Evolutionary conservation across 2,329 filamentous ascomycete genomes (phyloP).

Genomic region (Exophiala xenobiotica): DNA sequence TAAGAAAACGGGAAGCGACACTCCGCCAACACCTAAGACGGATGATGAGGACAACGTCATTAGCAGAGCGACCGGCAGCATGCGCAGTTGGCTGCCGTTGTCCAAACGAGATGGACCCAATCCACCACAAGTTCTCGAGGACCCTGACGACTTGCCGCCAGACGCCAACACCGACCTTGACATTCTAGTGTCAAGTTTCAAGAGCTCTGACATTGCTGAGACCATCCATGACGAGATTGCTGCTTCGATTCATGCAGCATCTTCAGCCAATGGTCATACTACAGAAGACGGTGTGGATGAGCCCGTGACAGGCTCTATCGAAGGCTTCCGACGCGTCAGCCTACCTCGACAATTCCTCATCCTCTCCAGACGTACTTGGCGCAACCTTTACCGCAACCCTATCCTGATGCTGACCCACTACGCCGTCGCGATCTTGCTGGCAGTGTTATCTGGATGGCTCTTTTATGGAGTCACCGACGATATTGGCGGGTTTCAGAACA

Average conservation of each 20-base stretch:
- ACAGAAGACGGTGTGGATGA: constrained; percentile 52
- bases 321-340: constrained; percentile 79
- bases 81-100: constrained; percentile 61
- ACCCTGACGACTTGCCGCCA: constrained; percentile 62
- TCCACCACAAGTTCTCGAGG: constrained; percentile 65
- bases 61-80: constrained; percentile 35
- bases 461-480: constrained; percentile 97
- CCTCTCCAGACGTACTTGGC: constrained; percentile 88
- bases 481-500: constrained; percentile 96
- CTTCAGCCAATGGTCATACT: constrained; percentile 65
- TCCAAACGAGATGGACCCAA: constrained; percentile 55
- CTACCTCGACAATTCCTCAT: constrained; percentile 82
- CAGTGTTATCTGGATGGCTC: constrained; percentile 88
- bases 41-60: constrained; percentile 59
- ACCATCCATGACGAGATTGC: constrained; percentile 76
- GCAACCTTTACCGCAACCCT: constrained; percentile 94
- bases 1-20: constrained; percentile 60
- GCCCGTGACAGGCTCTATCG: constrained; percentile 54
- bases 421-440: constrained; percentile 90
- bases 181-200: constrained; percentile 72
- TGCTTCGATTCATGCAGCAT: constrained; percentile 63
- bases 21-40: constrained; percentile 59
- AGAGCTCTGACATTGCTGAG: constrained; percentile 72
- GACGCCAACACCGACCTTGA: constrained; percentile 75
- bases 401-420: constrained; percentile 99